Conservation (phyloP, 1,284 basidiomycete species). For the Stereum hirsutum region DNA sequence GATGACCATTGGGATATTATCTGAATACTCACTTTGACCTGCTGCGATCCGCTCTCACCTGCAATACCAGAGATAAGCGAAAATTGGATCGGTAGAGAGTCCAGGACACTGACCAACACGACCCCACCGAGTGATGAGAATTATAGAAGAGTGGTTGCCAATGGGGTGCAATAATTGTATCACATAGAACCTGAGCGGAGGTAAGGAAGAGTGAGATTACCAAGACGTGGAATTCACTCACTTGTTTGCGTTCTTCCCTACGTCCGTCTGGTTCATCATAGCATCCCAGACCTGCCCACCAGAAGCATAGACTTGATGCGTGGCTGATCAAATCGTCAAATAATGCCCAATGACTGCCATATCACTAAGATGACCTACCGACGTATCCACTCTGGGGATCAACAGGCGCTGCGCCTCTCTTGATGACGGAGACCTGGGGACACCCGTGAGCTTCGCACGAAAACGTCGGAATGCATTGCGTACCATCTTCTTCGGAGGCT, state of each 20-base stretch:
- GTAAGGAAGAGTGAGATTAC: background rate
- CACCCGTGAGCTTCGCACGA: constrained; percentile 1
- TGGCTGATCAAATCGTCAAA: constrained; percentile 30
- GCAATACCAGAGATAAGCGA: too few species aligned
- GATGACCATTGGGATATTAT: background rate
- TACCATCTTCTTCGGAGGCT: constrained; percentile 26
- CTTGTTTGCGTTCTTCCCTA: constrained; percentile 57
- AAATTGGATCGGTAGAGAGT: too few species aligned
- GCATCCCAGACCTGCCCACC: constrained; percentile 49
- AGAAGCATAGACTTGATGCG: constrained; percentile 47
- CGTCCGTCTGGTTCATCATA: constrained; percentile 63
- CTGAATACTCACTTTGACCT: constrained; percentile 34
- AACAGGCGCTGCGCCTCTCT: constrained; percentile 52
- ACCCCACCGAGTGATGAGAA: constrained; percentile 51
- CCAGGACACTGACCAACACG: too few species aligned
- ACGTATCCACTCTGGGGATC: constrained; percentile 39
- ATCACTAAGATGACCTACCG: constrained; percentile 26
- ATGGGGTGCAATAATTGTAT: constrained; percentile 52
- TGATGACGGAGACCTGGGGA: constrained; percentile 45
- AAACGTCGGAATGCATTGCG: constrained; percentile 5
- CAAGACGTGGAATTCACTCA: constrained; percentile 14
- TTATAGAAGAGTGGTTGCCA: constrained; percentile 25
- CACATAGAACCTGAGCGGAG: constrained; percentile 42
- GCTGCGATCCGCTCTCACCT: constrained; percentile 38
- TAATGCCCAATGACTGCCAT: background rate